Conservation (phyloP, 768 basidiomycete species). For the Vishniacozyma victoriae region DNA sequence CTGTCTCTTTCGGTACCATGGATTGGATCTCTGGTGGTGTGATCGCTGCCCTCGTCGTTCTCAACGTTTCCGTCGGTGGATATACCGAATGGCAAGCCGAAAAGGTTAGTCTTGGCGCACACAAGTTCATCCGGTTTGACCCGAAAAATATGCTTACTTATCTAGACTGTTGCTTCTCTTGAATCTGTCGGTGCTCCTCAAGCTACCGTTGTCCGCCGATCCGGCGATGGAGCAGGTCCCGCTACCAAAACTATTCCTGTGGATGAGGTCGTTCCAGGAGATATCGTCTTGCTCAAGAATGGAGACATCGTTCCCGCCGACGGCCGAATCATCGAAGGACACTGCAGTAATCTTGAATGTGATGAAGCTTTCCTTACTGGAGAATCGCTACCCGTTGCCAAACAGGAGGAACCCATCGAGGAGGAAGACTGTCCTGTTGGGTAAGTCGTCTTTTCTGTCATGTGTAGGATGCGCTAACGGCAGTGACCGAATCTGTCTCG, state of each 20-base stretch:
- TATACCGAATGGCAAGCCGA: conserved; percentile 48
- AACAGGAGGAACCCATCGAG: conserved; percentile 47
- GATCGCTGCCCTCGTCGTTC: conserved; percentile 44
- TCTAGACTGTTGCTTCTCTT: conserved; percentile 48
- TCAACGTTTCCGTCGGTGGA: conserved; percentile 46
- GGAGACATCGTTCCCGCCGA: conserved; percentile 51
- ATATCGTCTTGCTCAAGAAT: conserved; percentile 49
- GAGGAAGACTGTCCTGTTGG: conserved; percentile 41
- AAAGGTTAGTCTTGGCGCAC: conserved; percentile 29
- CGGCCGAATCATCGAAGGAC: conserved; percentile 50
- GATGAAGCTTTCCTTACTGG: conserved; percentile 57
- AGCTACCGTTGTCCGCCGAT: conserved; percentile 44
- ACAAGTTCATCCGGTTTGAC: background rate
- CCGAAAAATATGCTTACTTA: background rate
- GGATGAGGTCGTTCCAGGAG: conserved; percentile 49
- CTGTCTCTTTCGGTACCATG: conserved; percentile 56
- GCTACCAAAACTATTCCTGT: conserved; percentile 27
- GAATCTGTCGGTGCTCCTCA: conserved; percentile 48
- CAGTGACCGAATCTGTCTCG: conserved; percentile 38
- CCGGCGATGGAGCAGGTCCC: conserved; percentile 3
- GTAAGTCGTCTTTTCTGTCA: conserved; percentile 7
- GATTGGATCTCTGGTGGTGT: conserved; percentile 56
- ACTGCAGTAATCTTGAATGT: conserved; percentile 51
- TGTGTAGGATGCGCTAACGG: background rate
- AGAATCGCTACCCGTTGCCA: conserved; percentile 54